phyloP scores from a whole-genome alignment of 495 filamentous ascomycete species.

The Hyphodiscus hymeniophilus region DNA sequence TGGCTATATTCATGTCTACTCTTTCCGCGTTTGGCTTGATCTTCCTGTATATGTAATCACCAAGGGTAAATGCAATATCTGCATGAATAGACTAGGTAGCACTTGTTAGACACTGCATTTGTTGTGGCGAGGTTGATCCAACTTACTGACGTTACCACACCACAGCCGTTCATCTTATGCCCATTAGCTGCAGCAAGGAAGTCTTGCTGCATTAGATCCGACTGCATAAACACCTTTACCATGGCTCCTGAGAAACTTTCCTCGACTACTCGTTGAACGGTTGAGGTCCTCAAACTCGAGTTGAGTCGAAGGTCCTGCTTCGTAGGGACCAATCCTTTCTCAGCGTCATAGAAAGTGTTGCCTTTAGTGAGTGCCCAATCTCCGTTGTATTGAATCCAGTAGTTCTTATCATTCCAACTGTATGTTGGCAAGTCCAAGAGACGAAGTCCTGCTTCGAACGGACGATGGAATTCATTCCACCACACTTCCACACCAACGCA shows the following conservation, averaged over 20 bases:
- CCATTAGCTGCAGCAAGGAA: constrained; percentile 51
- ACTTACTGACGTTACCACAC: constrained; percentile 33
- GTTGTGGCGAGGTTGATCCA: background rate
- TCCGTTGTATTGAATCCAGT: constrained; percentile 71
- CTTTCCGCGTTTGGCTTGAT: constrained; percentile 42
- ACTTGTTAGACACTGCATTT: background rate
- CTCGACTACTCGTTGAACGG: constrained; percentile 45
- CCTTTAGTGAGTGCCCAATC: constrained; percentile 64
- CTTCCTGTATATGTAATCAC: constrained; percentile 54
- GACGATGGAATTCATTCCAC: constrained; percentile 71
- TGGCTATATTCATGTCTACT: constrained; percentile 47
- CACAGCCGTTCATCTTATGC: constrained; percentile 54
- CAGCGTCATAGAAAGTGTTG: constrained; percentile 40
- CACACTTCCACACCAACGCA: constrained; percentile 54
- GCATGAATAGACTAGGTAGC: constrained; percentile 47
- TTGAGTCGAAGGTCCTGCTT: constrained; percentile 38
- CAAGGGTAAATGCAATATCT: constrained; percentile 67
- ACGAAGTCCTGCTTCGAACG: constrained; percentile 49
- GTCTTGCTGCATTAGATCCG: constrained; percentile 52
- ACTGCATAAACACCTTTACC: constrained; percentile 52
- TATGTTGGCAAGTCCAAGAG: constrained; percentile 66
- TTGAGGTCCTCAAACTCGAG: constrained; percentile 36
- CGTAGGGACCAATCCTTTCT: background rate
- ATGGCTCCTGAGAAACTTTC: constrained; percentile 44
- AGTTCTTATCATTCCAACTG: constrained; percentile 68